A percentile compares a stretch with the other conserved stretches of the same genome.
Evolutionary conservation across 352 stramenopile species (phyloP).

Genomic region (Phytophthora constricta): DNA sequence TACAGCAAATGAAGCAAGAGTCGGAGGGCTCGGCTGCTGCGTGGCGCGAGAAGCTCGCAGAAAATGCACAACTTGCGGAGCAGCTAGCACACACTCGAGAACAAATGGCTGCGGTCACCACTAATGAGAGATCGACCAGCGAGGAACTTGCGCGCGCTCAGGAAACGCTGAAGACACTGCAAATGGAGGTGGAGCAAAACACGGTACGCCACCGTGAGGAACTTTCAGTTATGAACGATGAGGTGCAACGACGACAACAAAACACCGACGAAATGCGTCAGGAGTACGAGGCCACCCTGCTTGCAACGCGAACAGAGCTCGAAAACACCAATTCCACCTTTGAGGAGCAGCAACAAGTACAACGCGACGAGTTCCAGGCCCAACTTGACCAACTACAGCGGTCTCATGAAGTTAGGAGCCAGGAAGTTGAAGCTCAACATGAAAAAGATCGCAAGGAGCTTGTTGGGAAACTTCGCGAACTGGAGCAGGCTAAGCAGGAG

Average conservation of each 20-base stretch:
- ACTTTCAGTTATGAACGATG: conserved; percentile 65
- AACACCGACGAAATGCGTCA: conserved; percentile 40
- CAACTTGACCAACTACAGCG: conserved; percentile 19
- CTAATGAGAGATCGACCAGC: conserved; percentile 41
- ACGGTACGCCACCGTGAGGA: conserved; percentile 54
- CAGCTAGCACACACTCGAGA: conserved; percentile 44
- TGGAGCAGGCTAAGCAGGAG: conserved; percentile 55
- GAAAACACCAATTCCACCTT: conserved; percentile 21
- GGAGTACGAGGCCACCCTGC: conserved; percentile 46
- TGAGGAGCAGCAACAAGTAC: conserved; percentile 33
- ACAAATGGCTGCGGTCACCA: conserved; percentile 44
- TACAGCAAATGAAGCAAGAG: conserved; percentile 79
- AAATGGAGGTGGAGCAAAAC: conserved; percentile 39
- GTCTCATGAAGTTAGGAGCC: conserved; percentile 11
- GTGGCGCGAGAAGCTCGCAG: conserved; percentile 69
- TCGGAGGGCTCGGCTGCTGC: conserved; percentile 60
- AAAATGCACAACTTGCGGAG: conserved; percentile 55
- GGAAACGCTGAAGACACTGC: conserved; percentile 42
- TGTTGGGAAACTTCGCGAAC: conserved; percentile 19
- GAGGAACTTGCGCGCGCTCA: conserved; percentile 44
- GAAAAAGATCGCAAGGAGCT: conserved; percentile 11
- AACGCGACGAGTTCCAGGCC: conserved; percentile 21
- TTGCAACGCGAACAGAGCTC: conserved; percentile 40
- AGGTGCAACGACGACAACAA: conserved; percentile 53
- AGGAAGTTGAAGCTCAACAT: conserved; percentile 15